Conservation (phyloP, 768 basidiomycete genomes). For the Trametopsis cervina region DNA sequence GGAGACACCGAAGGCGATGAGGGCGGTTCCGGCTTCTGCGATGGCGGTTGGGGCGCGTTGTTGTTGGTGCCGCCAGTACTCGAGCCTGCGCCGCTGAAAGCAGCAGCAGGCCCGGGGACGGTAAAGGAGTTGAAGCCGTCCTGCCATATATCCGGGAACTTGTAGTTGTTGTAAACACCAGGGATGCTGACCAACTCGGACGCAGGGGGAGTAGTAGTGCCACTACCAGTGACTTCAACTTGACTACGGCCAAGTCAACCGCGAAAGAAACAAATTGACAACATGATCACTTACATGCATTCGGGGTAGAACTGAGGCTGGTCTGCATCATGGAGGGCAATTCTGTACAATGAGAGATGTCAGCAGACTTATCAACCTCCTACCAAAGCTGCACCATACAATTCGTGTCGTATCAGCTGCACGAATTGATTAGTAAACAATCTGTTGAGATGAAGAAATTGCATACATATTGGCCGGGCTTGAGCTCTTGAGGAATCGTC, state of each 20-base stretch:
- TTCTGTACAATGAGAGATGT: too few species aligned
- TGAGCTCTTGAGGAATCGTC: conserved; percentile 34
- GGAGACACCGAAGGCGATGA: not conserved
- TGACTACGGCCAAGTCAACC: conserved; percentile 15
- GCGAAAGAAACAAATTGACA: not conserved
- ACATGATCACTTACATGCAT: conserved; percentile 34
- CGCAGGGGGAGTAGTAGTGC: conserved; percentile 18
- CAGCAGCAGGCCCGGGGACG: conserved; percentile 20
- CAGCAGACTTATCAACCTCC: too few species aligned
- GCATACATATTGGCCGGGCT: conserved; percentile 44
- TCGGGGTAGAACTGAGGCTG: conserved; percentile 42
- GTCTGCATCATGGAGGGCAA: conserved; percentile 36
- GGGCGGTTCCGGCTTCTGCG: conserved; percentile 9
- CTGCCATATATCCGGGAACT: conserved; percentile 23
- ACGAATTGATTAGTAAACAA: not conserved
- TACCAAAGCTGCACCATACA: too few species aligned
- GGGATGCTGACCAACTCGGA: conserved; percentile 19
- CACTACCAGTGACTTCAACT: conserved; percentile 21
- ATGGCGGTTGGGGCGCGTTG: conserved; percentile 1
- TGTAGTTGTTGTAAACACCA: conserved; percentile 20
- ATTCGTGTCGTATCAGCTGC: conserved; percentile 43
- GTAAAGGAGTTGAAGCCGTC: conserved; percentile 18
- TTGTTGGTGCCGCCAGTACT: conserved; percentile 9
- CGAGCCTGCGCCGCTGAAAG: conserved; percentile 9
- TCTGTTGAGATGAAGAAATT: not conserved